These are phyloP conservation scores for Millerozyma miso DNA, from an alignment of 805 yeast genomes.

Conservation along the genomic window DNA sequence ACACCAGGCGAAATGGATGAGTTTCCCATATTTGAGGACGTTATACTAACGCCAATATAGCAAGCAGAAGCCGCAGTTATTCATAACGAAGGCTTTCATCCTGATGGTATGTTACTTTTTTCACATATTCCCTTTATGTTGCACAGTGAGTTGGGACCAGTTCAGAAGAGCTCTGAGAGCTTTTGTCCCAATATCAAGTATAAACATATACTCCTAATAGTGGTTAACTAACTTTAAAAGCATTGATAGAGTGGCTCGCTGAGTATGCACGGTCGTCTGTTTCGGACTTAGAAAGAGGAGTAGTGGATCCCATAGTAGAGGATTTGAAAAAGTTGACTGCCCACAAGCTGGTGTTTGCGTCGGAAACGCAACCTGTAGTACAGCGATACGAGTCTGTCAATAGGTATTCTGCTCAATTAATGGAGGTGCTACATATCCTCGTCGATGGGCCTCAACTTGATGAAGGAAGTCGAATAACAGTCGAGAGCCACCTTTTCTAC, in stretches of 20 bases:
- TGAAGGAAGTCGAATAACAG: slow-evolving; percentile 24
- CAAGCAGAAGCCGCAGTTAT: slow-evolving; percentile 1
- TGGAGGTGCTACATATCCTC: slow-evolving; percentile 25
- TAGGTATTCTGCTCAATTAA: slow-evolving; percentile 28
- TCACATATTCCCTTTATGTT: too few species aligned
- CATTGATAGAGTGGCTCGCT: slow-evolving; percentile 11
- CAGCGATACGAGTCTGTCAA: slow-evolving; percentile 18
- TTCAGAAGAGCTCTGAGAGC: not conserved
- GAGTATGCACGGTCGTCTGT: slow-evolving; percentile 9
- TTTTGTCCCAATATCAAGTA: not conserved
- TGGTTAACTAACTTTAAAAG: slow-evolving; percentile 12
- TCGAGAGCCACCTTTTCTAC: slow-evolving; percentile 24
- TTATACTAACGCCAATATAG: slow-evolving; percentile 1
- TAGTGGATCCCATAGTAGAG: slow-evolving; percentile 27
- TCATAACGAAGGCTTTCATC: slow-evolving; percentile 8
- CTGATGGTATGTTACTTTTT: slow-evolving; percentile 13
- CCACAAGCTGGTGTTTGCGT: slow-evolving; percentile 12
- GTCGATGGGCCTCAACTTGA: slow-evolving; percentile 23
- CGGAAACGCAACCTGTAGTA: slow-evolving; percentile 1
- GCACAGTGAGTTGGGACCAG: not conserved
- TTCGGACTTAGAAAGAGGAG: slow-evolving; percentile 2
- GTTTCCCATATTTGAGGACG: too few species aligned
- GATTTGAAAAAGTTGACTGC: slow-evolving; percentile 30
- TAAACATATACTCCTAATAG: not conserved
- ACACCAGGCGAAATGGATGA: too few species aligned